A percentile compares a stretch with the other conserved stretches of the same genome.
Conservation (phyloP, 2,329 filamentous ascomycete genomes). For the Diaporthe sp. region DNA sequence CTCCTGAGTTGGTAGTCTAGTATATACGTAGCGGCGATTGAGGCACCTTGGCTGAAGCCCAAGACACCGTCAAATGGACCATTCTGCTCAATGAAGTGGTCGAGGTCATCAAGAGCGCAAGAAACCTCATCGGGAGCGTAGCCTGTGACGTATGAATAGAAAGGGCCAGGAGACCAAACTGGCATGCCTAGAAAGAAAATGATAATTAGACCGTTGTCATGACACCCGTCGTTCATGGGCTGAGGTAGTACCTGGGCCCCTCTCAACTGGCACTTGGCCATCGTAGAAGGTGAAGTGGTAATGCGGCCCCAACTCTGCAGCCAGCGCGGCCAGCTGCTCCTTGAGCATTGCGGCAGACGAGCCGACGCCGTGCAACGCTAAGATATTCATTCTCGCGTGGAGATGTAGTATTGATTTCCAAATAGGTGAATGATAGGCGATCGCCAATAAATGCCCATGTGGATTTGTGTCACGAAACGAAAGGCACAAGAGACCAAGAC, state of each 20-base stretch:
- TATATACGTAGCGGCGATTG: constrained; percentile 1
- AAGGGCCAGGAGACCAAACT: background rate
- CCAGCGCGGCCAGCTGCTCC: constrained; percentile 8
- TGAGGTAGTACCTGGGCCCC: constrained; percentile 13
- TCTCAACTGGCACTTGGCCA: background rate
- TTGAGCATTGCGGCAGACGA: constrained; percentile 1
- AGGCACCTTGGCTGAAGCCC: constrained; percentile 25
- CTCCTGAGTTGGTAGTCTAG: background rate
- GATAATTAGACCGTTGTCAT: background rate
- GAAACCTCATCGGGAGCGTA: background rate
- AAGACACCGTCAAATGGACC: constrained; percentile 24
- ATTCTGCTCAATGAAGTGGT: background rate
- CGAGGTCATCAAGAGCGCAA: constrained; percentile 1
- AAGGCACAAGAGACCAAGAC: too few relatives aligned
- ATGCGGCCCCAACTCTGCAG: background rate
- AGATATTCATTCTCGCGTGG: background rate
- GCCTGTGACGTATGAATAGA: constrained; percentile 8
- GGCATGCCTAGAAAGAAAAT: constrained; percentile 1
- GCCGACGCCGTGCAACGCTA: constrained; percentile 12
- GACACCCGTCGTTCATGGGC: too few relatives aligned
- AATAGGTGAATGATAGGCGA: too few relatives aligned
- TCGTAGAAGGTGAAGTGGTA: constrained; percentile 19
- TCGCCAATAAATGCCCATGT: too few relatives aligned
- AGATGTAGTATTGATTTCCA: background rate
- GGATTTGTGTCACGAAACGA: too few relatives aligned